Base-by-base conservation (phyloP, 805 yeast genomes). In the Candida orba region DNA sequence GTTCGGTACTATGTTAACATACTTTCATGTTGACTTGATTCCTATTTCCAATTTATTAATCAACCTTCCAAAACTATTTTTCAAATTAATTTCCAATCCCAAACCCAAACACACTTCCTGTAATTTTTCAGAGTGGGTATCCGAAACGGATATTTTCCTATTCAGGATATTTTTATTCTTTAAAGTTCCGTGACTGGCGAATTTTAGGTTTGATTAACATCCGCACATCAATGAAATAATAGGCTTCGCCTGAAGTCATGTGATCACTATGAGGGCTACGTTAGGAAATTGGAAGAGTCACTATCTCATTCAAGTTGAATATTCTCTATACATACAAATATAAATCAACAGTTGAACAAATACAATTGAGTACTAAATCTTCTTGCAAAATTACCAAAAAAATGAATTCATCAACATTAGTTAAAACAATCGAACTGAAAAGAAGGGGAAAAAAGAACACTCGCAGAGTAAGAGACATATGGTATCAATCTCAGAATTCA, bases 101-200 rank as follows among this genome's bases (percentile, higher is more conserved):
- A 44, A 17, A 8, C 37, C 36, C 42, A 38, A 37, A 42, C 40
- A 17, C 29, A 31, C 23, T 12, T 34, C 14, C 34, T 20, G 40
- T 34, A 45, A 49, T 37, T 43, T 51, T 52, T 52, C 54, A 45
- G 56, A 42, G 56, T 52, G 53, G 56, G 51, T 49, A 37, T 40
- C 50, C 15, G 18, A 44, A 36, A 12, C 29, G 46, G 56, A 5
- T 31, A 31, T 23, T 36, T 49, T 29, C 56, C 45, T 1, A 3
- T 37, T 42, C 29, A n/a, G 47, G 45, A 14, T 8, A 3, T 3
- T 24, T 44, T 39, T 39, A 39, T 39, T 40, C 13, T 23, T 15
- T 12, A 22, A 13, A 9, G 17, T 8, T 17, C 17, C 24, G 41
- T 24, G 41, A 33, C 31, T 22, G n/a, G 22, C n/a, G 9, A 27